These are phyloP conservation scores for Paspalum notatum DNA, from an alignment of 176 grass and related monocot species.

Conservation along the genomic window DNA sequence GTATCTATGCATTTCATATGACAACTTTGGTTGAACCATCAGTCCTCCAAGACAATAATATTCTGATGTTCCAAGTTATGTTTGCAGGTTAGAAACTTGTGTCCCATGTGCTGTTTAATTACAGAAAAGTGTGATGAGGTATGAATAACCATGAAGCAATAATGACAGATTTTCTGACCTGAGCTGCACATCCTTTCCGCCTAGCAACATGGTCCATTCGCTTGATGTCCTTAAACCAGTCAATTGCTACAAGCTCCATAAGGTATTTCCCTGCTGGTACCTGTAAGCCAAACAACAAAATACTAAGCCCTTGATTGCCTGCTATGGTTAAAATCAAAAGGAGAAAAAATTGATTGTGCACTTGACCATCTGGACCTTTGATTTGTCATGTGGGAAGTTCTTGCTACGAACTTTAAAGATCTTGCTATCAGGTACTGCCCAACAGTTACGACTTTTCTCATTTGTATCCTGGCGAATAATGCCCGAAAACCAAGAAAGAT, in stretches of 20 bases:
- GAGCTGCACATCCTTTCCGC: conserved; percentile 65
- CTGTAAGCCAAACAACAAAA: conserved; percentile 50
- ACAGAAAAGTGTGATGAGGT: background rate
- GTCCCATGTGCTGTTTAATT: background rate
- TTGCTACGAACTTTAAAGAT: conserved; percentile 93
- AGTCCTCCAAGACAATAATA: background rate
- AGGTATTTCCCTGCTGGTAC: conserved; percentile 81
- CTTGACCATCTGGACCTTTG: conserved; percentile 62
- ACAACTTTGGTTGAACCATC: conserved; percentile 13
- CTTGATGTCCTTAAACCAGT: conserved; percentile 79
- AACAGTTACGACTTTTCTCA: conserved; percentile 86
- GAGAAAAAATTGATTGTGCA: background rate
- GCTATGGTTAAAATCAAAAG: conserved; percentile 32
- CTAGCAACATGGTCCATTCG: conserved; percentile 94
- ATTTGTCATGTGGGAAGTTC: conserved; percentile 87
- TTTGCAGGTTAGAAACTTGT: conserved; percentile 7
- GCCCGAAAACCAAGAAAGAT: conserved; percentile 79
- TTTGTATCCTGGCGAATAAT: conserved; percentile 66
- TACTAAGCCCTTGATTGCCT: conserved; percentile 32
- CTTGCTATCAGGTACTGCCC: conserved; percentile 79
- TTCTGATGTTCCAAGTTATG: conserved; percentile 19
- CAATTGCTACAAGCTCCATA: conserved; percentile 78
- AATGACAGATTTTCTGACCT: conserved; percentile 51
- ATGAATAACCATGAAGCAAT: conserved; percentile 7
- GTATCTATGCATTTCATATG: background rate